Evolutionary conservation across 1,284 basidiomycete genomes (phyloP).

Genomic region (Dichomitus squalens): DNA sequence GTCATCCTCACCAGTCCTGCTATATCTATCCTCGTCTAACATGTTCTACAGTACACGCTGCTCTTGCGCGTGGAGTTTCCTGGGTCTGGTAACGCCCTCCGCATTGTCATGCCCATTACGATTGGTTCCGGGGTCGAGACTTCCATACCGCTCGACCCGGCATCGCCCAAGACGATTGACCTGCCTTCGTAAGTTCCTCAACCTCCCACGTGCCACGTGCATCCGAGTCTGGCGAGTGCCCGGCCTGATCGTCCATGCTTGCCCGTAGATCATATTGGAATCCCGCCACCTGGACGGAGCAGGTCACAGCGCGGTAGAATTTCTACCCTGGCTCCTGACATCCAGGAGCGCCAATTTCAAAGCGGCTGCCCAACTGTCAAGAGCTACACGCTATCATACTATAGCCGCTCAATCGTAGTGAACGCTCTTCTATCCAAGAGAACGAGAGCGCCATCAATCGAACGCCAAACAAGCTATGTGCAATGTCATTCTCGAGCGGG

Average conservation of each 20-base stretch:
- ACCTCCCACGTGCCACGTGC: not conserved
- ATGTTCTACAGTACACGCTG: constrained; percentile 10
- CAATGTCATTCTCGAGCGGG: no score
- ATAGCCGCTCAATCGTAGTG: no score
- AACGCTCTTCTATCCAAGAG: no score
- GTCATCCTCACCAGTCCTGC: not conserved
- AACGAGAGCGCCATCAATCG: no score
- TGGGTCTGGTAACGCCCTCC: constrained; percentile 14
- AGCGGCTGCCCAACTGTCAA: no score
- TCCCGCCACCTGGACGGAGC: constrained; percentile 5
- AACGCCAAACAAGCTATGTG: no score
- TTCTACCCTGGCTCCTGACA: no score
- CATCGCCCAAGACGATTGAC: constrained; percentile 9
- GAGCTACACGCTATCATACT: no score
- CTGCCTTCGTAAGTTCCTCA: constrained; percentile 13
- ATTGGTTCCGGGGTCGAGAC: constrained; percentile 19
- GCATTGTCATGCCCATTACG: constrained; percentile 16
- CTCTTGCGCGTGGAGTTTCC: constrained; percentile 14
- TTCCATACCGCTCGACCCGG: not conserved
- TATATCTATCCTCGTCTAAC: not conserved
- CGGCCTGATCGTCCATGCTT: not conserved
- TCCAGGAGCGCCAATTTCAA: not conserved
- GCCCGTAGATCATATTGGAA: constrained; percentile 16
- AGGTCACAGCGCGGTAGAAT: no score
- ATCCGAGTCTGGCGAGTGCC: not conserved